Evolutionary conservation across 306 rosid species (phyloP).

Genomic region (Sechiopsis laciniata): DNA sequence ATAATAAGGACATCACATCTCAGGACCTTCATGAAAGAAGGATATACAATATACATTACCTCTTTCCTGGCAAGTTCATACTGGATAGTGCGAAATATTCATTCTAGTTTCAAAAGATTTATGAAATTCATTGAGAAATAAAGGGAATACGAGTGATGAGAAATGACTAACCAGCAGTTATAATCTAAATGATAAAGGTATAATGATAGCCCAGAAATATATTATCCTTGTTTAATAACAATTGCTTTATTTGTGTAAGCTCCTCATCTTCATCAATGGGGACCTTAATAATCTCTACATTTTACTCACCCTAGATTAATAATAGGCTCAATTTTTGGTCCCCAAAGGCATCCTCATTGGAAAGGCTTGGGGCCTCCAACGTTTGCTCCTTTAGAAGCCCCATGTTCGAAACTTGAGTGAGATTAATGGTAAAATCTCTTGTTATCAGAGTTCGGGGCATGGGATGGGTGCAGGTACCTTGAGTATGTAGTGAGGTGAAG

Average conservation of each 20-base stretch:
- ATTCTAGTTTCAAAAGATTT: background rate
- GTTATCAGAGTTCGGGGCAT: too few relatives aligned
- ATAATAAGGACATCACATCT: background rate
- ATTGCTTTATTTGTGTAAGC: background rate
- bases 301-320: background rate
- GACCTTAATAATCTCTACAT: background rate
- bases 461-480: too few relatives aligned
- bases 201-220: background rate
- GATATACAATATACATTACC: background rate
- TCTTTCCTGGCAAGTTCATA: background rate
- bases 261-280: background rate
- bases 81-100: background rate
- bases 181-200: background rate
- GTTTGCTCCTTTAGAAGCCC: too few relatives aligned
- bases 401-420: too few relatives aligned
- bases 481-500: too few relatives aligned
- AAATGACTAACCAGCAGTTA: background rate
- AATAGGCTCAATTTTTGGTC: background rate
- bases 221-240: background rate
- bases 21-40: background rate
- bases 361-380: too few relatives aligned
- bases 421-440: too few relatives aligned
- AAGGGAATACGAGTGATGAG: background rate
- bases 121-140: background rate
- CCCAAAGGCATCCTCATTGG: too few relatives aligned